These are phyloP conservation scores for Dichomitus squalens DNA, from an alignment of 1,284 basidiomycete species.

Conservation along the genomic window DNA sequence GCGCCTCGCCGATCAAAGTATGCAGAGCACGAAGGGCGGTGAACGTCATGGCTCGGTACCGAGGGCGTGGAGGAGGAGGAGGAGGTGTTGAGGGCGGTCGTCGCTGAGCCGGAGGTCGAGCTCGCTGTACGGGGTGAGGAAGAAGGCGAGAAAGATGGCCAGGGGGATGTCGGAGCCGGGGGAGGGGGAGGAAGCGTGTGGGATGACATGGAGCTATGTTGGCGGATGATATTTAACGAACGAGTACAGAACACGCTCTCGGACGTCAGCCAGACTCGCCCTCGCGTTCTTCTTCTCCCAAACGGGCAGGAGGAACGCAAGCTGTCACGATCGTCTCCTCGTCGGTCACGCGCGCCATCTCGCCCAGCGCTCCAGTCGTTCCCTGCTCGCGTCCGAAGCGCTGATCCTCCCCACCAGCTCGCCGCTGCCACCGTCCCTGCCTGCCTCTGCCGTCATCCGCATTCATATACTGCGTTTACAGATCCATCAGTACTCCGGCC, in stretches of 20 bases:
- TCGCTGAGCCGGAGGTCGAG: not conserved
- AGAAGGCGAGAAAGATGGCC: not conserved
- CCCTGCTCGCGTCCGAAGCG: not conserved
- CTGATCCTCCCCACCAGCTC: not conserved
- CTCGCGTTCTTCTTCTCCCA: too few relatives aligned
- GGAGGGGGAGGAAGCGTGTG: not conserved
- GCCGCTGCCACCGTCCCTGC: not conserved
- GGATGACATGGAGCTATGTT: conserved; percentile 8
- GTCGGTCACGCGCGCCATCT: conserved; percentile 6
- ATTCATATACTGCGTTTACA: not conserved
- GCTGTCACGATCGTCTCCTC: conserved; percentile 8
- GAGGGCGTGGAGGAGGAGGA: not conserved
- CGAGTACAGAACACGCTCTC: not conserved
- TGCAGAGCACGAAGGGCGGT: conserved; percentile 64
- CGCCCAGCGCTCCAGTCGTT: not conserved
- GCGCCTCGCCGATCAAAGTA: conserved; percentile 63
- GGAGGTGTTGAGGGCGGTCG: not conserved
- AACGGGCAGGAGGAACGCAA: not conserved
- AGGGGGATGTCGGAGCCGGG: not conserved
- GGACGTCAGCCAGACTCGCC: not conserved
- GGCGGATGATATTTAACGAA: conserved; percentile 9
- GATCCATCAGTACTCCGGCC: not conserved
- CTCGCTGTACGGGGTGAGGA: not conserved
- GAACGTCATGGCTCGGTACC: conserved; percentile 49
- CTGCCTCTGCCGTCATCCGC: not conserved